Conservation (phyloP, 2,329 filamentous ascomycete genomes). For the Metarhizium album region DNA sequence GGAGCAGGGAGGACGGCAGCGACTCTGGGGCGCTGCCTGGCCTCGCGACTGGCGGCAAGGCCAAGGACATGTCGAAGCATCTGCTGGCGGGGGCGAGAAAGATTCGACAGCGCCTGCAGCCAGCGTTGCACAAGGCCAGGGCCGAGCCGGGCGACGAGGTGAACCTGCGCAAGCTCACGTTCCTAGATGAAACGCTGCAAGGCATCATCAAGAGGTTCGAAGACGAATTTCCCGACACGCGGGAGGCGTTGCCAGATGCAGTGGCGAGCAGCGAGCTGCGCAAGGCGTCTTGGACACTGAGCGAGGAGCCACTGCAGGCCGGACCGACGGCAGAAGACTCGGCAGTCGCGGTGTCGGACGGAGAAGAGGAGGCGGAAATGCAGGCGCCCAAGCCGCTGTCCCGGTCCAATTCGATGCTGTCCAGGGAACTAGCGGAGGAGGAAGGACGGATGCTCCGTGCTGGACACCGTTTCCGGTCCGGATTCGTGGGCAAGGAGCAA, state of each 20-base stretch:
- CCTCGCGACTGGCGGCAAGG: slow-evolving; percentile 43
- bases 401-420: slow-evolving; percentile 43
- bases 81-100: slow-evolving; percentile 79
- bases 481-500: slow-evolving; percentile 41
- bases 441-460: slow-evolving; percentile 45
- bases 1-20: slow-evolving; percentile 41
- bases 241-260: slow-evolving; percentile 23
- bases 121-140: slow-evolving; percentile 66
- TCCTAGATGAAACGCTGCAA: slow-evolving; percentile 79
- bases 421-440: slow-evolving; percentile 43
- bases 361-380: slow-evolving; percentile 37
- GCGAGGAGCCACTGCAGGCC: slow-evolving; percentile 13
- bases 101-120: slow-evolving; percentile 73
- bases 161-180: slow-evolving; percentile 72
- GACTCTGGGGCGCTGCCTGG: slow-evolving; percentile 31
- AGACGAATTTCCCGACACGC: slow-evolving; percentile 87
- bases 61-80: slow-evolving; percentile 89
- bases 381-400: slow-evolving; percentile 31
- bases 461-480: slow-evolving; percentile 45
- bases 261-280: slow-evolving; percentile 2
- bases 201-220: slow-evolving; percentile 94
- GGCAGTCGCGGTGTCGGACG: slow-evolving; percentile 30
- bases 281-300: slow-evolving; percentile 5
- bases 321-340: slow-evolving; percentile 23
- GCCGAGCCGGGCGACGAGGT: slow-evolving; percentile 59